Percentiles rank a stretch among this genome's conserved stretches.
Conservation (phyloP, 768 basidiomycete species). For the Auricularia heimuer region DNA sequence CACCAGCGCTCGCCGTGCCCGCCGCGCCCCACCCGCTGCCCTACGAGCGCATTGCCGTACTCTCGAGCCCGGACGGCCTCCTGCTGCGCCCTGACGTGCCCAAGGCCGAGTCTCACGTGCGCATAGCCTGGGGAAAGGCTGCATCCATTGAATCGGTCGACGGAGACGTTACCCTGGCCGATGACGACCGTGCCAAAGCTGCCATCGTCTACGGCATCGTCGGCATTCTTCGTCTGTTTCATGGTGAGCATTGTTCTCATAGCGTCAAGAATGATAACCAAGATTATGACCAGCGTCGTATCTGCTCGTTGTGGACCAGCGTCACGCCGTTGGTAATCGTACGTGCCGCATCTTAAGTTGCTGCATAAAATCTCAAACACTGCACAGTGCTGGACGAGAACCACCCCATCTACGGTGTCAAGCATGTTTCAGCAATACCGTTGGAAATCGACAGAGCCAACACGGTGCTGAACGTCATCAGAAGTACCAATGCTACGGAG, state of each 20-base stretch:
- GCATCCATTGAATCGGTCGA: conserved; percentile 43
- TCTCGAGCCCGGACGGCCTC: conserved; percentile 52
- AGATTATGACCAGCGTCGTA: conserved; percentile 47
- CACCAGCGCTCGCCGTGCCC: conserved; percentile 54
- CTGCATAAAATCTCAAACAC: neutral
- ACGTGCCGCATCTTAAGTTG: conserved; percentile 22
- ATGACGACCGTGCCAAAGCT: conserved; percentile 27
- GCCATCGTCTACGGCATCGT: conserved; percentile 67
- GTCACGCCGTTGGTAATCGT: conserved; percentile 56
- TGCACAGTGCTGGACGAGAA: conserved; percentile 51
- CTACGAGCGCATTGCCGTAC: conserved; percentile 54
- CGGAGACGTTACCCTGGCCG: conserved; percentile 18
- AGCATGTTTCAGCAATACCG: conserved; percentile 62
- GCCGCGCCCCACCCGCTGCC: conserved; percentile 69
- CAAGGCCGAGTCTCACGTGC: conserved; percentile 32
- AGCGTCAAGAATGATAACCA: conserved; percentile 5
- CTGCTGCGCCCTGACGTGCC: conserved; percentile 47
- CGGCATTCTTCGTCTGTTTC: conserved; percentile 62
- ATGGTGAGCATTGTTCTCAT: conserved; percentile 36
- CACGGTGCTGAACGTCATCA: conserved; percentile 39
- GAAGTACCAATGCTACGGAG: neutral
- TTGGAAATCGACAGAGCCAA: conserved; percentile 55
- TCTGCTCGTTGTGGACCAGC: conserved; percentile 60
- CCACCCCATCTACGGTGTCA: conserved; percentile 57
- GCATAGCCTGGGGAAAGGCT: conserved; percentile 52